Evolutionary conservation across 495 filamentous ascomycete genomes (phyloP), one percentile per base, ranked within the genome.

Genomic region (Aspergillus bertholletiae): DNA sequence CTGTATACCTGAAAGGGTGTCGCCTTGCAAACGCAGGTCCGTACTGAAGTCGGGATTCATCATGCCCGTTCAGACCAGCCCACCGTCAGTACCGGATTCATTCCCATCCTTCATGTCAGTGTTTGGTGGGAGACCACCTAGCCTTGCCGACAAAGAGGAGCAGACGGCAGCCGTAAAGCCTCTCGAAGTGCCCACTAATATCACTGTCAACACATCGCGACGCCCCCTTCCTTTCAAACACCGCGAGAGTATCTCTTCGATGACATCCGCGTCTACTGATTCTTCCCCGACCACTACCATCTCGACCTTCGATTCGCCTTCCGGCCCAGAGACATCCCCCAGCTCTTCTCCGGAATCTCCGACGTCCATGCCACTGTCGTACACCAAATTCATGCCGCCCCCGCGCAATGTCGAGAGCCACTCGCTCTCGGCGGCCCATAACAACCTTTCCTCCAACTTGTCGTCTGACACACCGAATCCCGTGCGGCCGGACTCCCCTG

Each of bases 251-350:
- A 65, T 75, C 21, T 93, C 90, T 23, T 95, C 89, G 4, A 84
- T 87, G 54, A 80, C 83, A 40, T 89, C 89, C 8, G 91, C 88
- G 44, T 98, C 94, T 3, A 88, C 86, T 23, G 92, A 97, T 62
- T 96, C 92, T 7, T 97, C 94, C 18, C 94, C 94, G 0, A 97
- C 94, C 17, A 97, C 91, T 2, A 96, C 93, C 1, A 81, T 92
- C n/a, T 96, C 92, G 13, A 96, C 91, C 12, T 88, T 92, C 40
- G 94, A 93, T 65, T 92, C 92, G 8, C 88, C 88, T 15, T 88
- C 88, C 17, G 79, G 90, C 23, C 90, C 91, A n/a, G 92, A 96
- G 54, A 85, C 89, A 8, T 96, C 94, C 5, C 91, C 93, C 7
- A 89, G 87, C 79, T 94, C 94, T 2, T 96, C 93, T 2, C 90